Percentiles rank a stretch among this genome's conserved stretches.
Evolutionary conservation across 2,329 filamentous ascomycete species (phyloP).

Genomic region (Trichoderma koningii): DNA sequence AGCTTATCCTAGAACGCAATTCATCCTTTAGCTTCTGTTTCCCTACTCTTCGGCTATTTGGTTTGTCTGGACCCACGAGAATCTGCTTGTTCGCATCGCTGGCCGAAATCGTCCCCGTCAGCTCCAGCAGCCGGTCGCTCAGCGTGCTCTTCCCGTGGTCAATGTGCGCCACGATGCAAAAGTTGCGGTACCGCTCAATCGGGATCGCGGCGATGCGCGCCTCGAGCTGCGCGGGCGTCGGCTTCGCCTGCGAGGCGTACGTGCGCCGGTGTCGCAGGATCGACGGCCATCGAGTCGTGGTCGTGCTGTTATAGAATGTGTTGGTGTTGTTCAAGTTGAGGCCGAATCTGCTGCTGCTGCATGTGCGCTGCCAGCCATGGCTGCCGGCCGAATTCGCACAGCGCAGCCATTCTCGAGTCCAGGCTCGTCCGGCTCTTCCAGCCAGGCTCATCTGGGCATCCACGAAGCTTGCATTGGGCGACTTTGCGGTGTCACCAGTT

Average conservation of each 20-base stretch:
- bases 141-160: conserved; percentile 98
- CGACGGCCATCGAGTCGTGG: neutral
- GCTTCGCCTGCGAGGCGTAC: conserved; percentile 33
- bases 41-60: neutral
- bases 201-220: conserved; percentile 71
- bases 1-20: conserved; percentile 69
- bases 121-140: conserved; percentile 86
- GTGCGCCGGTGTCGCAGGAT: neutral
- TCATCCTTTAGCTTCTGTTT: neutral
- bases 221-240: conserved; percentile 41
- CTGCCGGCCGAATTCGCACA: neutral
- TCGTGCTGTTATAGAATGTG: too few relatives aligned
- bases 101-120: conserved; percentile 87
- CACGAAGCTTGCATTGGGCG: conserved; percentile 26
- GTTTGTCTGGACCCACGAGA: conserved; percentile 48
- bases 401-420: conserved; percentile 41
- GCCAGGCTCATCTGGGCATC: conserved; percentile 43
- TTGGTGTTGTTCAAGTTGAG: neutral
- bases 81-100: conserved; percentile 89
- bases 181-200: conserved; percentile 83
- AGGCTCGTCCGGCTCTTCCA: conserved; percentile 42
- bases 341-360: neutral
- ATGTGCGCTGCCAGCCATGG: neutral
- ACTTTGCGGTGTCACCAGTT: conserved; percentile 14
- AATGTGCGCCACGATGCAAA: conserved; percentile 98